Evolutionary conservation across 2,329 filamentous ascomycete genomes (phyloP), one percentile per base, ranked within the genome.

Genomic region (Penicillium aurantiogriseum): DNA sequence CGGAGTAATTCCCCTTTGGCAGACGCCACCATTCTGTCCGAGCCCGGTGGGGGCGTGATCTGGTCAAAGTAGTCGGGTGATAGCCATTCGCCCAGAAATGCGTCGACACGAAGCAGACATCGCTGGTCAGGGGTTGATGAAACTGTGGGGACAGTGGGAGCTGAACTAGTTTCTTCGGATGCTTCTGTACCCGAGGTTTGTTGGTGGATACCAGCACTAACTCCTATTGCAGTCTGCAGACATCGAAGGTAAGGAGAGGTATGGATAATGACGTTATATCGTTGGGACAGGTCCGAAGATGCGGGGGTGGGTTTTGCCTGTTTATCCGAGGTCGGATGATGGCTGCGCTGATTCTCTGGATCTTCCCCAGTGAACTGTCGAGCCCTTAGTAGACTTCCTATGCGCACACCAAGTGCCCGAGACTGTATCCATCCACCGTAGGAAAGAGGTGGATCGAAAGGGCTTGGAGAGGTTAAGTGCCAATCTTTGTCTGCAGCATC

Each of bases 81-180:
- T 31, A 97, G 81, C 94, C 94, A 99, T 80, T 99, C 94, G 48
- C 94, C 93, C 0, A 99, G 81, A 70, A 95, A 97, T 0, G 92
- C 89, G 75, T 99, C 94, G 6, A 99, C 83, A 0, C 94, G 88
- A 47, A 99, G 77, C 10, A 73, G 61, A 40, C 67, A 68, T 31
- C 69, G 68, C 23, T 60, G 52, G 47, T 61, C 64, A 15, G 46
- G 23, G 43, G 10, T 42, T 17, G n/a, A 42, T 23, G 27, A 25
- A 27, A 56, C 23, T 25, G 29, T 43, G 11, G 60, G 35, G 23
- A 33, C 21, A 21, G 40, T 46, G 42, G 52, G 23, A 40, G 54
- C 36, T 31, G 42, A 49, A 27, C 47, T 42, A 10, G 56, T 47
- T 10, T 51, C 33, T 36, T 54, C 53, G 6, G 56, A 27, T 21